Evolutionary conservation across 768 basidiomycete species (phyloP), one percentile per base, ranked within the genome.

Genomic region (Suillus cothurnatus): DNA sequence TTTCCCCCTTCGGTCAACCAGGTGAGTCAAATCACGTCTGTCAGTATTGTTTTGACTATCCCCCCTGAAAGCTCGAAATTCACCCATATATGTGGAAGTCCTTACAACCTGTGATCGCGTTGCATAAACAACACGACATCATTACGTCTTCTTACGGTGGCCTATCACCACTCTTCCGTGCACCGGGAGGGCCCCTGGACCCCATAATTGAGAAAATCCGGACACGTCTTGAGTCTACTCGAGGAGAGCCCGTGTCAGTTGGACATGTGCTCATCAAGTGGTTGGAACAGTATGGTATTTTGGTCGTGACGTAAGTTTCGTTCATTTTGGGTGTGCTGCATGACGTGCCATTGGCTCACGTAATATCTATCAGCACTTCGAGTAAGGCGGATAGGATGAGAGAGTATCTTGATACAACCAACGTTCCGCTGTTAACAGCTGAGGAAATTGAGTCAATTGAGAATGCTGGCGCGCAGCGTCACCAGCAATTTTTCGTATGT

Each of bases 1-100:
- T 70, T 82, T 57, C 66, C 75, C 1, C 84, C 84, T 3, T 79
- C 81, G 3, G 79, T 82, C 49, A 84, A 85, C 71, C 84, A 85
- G 77, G 82, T 81, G 26, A 23, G 63, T 32, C 6, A n/a, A n/a
- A 32, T 39, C 8, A 23, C 23, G 4, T 15, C 26, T 23, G 4
- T 17, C 14, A 38, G 28, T 36, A 12, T 41, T 39, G 19, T n/a
- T 57, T 32, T 55, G 23, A 55, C 7, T 17, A 58, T 17, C 34
- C 3, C 12, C 23, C 23, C 49, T 8, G 15, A 50, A 26, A 50
- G 49, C 2, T 50, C 17, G 49, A 50, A 15, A 50, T 50, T 50
- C 49, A 50, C 23, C 49, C 49, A 2, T 50, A 50, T 26, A 23
- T 50, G 15, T 50, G 49, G 28, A 73, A 79, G 62, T 74, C 72